These are phyloP conservation scores for Huntiella decipiens DNA, from an alignment of 2,329 filamentous ascomycete species.

Conservation along the genomic window DNA sequence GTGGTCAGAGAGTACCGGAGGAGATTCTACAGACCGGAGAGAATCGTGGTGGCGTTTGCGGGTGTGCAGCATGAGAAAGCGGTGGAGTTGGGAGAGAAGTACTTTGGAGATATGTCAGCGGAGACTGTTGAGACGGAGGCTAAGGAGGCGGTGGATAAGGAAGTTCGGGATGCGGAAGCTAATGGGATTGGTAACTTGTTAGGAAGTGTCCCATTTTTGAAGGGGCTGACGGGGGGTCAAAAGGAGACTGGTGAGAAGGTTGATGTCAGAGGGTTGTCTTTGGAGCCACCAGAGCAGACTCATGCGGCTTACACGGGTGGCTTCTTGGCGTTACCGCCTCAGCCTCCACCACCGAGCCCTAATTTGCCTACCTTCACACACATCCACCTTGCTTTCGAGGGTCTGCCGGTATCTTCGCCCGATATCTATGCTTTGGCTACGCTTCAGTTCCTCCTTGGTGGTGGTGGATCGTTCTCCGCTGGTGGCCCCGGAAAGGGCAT, in stretches of 20 bases:
- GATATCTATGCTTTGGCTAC: conserved; percentile 96
- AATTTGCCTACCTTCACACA: conserved; percentile 68
- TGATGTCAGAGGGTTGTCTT: background rate
- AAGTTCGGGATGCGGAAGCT: conserved; percentile 28
- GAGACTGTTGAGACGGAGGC: conserved; percentile 15
- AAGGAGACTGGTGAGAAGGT: conserved; percentile 26
- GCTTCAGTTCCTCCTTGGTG: conserved; percentile 84
- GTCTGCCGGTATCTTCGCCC: conserved; percentile 69
- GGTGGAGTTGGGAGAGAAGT: conserved; percentile 58
- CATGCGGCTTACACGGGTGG: conserved; percentile 66
- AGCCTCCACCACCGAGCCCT: conserved; percentile 60
- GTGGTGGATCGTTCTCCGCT: conserved; percentile 89
- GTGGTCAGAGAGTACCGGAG: conserved; percentile 64
- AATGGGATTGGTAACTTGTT: conserved; percentile 40
- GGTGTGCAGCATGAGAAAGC: conserved; percentile 71
- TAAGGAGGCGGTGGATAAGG: conserved; percentile 25
- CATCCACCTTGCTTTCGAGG: conserved; percentile 91
- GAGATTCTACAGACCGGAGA: conserved; percentile 71
- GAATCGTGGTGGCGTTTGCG: conserved; percentile 88
- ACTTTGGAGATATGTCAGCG: conserved; percentile 75
- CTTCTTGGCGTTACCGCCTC: conserved; percentile 66
- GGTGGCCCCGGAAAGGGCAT: conserved; percentile 96
- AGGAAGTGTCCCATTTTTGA: conserved; percentile 76
- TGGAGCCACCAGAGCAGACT: conserved; percentile 45
- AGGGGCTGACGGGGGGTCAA: conserved; percentile 64